Conservation (phyloP, 176 grass and related monocot genomes). For the Hsuehochloa calcarea region DNA sequence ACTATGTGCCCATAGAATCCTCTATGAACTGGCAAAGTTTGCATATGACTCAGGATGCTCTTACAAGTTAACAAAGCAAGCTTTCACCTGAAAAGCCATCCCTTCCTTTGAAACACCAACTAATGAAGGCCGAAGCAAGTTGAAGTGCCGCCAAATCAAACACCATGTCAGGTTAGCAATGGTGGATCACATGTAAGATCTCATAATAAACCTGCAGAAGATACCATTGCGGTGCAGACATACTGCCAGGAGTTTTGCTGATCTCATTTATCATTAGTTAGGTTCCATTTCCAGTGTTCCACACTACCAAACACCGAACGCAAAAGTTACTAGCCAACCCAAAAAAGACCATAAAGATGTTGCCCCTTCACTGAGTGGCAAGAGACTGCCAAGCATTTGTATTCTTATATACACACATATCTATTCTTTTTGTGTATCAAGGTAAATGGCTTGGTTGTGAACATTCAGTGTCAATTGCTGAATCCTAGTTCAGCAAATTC, state of each 20-base stretch:
- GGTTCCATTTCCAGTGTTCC: background rate
- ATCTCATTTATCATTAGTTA: background rate
- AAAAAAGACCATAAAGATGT: constrained; percentile 2
- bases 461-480: background rate
- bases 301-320: background rate
- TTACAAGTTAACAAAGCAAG: constrained; percentile 29
- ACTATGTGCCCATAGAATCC: background rate
- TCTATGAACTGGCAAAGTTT: constrained; percentile 4
- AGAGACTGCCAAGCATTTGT: background rate
- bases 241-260: background rate
- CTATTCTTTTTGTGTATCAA: background rate
- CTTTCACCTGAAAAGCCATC: constrained; percentile 26
- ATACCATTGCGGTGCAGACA: constrained; percentile 8
- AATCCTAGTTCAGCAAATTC: background rate
- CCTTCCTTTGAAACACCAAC: constrained; percentile 13
- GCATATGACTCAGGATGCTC: constrained; percentile 42
- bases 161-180: background rate
- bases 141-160: constrained; percentile 10
- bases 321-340: background rate
- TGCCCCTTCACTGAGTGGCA: background rate
- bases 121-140: background rate
- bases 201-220: background rate
- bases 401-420: background rate
- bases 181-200: constrained; percentile 28
- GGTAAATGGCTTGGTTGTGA: background rate